phyloP scores from a whole-genome alignment of 2,329 filamentous ascomycete species.

The Phialophora verrucosa region DNA sequence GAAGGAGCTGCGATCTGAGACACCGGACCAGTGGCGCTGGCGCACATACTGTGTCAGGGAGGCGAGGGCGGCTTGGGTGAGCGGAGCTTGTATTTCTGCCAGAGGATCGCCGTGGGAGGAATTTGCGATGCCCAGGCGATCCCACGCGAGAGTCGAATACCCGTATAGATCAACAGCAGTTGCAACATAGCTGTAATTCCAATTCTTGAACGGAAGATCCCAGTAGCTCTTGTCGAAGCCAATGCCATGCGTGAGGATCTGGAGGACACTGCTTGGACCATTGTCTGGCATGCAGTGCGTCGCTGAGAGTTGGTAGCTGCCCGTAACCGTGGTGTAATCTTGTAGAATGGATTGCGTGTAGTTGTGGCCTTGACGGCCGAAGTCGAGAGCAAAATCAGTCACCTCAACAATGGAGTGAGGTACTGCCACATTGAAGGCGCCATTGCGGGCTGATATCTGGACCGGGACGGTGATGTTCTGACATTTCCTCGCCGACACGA shows the following conservation, averaged over 20 bases:
- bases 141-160: conserved; percentile 66
- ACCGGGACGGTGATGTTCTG: conserved; percentile 63
- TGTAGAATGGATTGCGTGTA: conserved; percentile 53
- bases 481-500: conserved; percentile 45
- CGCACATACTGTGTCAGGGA: conserved; percentile 57
- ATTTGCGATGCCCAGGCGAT: conserved; percentile 66
- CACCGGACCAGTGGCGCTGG: conserved; percentile 33
- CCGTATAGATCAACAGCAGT: conserved; percentile 60
- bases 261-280: conserved; percentile 42
- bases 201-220: conserved; percentile 63
- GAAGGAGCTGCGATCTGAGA: conserved; percentile 47
- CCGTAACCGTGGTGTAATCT: conserved; percentile 59
- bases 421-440: conserved; percentile 57
- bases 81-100: conserved; percentile 63
- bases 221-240: conserved; percentile 59
- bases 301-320: conserved; percentile 63
- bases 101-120: conserved; percentile 65
- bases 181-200: conserved; percentile 68
- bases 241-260: conserved; percentile 50
- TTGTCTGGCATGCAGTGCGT: conserved; percentile 66
- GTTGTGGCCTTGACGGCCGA: conserved; percentile 55
- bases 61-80: conserved; percentile 65
- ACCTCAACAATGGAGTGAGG: conserved; percentile 62
- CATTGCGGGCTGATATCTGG: conserved; percentile 60
- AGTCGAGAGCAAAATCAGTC: conserved; percentile 60